Evolutionary conservation across 2,329 filamentous ascomycete genomes (phyloP).

Genomic region (Escovopsis sp.): DNA sequence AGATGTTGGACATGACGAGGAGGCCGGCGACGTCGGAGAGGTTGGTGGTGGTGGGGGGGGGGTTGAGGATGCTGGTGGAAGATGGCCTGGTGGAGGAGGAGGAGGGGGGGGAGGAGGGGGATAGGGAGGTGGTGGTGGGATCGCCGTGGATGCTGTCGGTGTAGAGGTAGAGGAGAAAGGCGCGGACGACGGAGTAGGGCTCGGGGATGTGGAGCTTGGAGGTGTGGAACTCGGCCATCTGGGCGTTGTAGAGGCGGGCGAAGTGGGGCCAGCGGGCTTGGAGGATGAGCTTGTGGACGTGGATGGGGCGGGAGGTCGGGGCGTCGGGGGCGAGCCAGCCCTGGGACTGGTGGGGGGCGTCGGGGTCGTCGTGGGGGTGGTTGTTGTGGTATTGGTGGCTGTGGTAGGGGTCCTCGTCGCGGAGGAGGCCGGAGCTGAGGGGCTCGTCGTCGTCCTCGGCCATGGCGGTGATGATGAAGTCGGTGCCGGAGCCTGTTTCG

Average conservation of each 20-base stretch:
- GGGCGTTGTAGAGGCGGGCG: conserved; percentile 72
- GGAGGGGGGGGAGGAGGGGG: too few species aligned
- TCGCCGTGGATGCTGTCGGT: conserved; percentile 69
- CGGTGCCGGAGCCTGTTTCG: conserved; percentile 70
- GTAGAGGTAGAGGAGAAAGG: conserved; percentile 92
- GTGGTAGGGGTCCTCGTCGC: conserved; percentile 42
- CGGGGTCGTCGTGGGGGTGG: conserved; percentile 39
- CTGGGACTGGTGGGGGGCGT: conserved; percentile 26
- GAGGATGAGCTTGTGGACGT: conserved; percentile 89
- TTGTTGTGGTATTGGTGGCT: conserved; percentile 32
- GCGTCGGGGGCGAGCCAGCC: conserved; percentile 46
- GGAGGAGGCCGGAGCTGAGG: too few species aligned
- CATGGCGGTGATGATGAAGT: conserved; percentile 82
- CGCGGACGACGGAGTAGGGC: conserved; percentile 82
- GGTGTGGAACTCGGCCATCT: conserved; percentile 96
- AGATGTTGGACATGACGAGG: conserved; percentile 94
- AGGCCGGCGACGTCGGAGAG: conserved; percentile 83
- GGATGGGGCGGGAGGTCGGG: conserved; percentile 65
- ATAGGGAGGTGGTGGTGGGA: conserved; percentile 56
- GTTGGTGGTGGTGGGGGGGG: conserved; percentile 56
- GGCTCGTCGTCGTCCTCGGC: conserved; percentile 52
- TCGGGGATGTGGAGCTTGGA: conserved; percentile 97
- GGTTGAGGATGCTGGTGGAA: too few species aligned
- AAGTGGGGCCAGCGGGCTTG: conserved; percentile 97
- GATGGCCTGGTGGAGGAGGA: too few species aligned